phyloP scores from a whole-genome alignment of 139 green algal genomes.

The Picochlorum sp. region DNA sequence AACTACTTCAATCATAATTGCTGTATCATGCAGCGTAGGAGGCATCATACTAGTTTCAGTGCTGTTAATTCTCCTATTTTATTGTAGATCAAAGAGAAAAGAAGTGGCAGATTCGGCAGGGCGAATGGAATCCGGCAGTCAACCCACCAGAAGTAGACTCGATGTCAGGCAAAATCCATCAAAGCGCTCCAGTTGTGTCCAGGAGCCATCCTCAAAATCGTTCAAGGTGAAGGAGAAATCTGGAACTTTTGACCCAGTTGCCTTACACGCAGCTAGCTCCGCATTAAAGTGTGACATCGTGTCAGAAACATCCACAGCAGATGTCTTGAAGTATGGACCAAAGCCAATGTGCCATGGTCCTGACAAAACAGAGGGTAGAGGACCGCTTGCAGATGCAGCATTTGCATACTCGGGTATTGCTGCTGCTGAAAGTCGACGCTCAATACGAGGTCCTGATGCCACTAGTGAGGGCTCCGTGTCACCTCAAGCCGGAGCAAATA shows the following conservation, averaged over 20 bases:
- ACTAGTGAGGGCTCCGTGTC: neutral
- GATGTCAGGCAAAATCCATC: neutral
- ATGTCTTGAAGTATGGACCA: neutral
- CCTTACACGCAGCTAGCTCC: neutral
- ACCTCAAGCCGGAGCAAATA: neutral
- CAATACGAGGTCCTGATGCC: neutral
- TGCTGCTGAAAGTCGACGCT: neutral
- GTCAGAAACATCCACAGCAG: neutral
- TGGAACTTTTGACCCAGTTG: too few species aligned
- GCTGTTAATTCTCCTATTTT: neutral
- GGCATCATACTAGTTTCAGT: neutral
- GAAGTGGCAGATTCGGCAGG: neutral
- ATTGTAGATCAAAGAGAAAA: neutral
- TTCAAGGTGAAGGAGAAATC: neutral
- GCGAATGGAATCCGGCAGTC: neutral
- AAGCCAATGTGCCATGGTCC: neutral
- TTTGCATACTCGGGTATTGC: neutral
- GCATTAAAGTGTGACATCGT: too few species aligned
- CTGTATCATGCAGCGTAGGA: neutral
- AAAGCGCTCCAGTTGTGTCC: too few species aligned
- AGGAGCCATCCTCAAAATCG: neutral
- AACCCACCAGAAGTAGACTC: neutral
- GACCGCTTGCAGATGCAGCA: neutral
- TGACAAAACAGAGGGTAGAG: neutral
- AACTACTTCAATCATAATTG: conserved; percentile 1